A percentile compares a stretch with the other conserved stretches of the same genome.
These are phyloP conservation scores for Amanita phalloides DNA, from an alignment of 768 basidiomycete genomes.

Conservation along the genomic window DNA sequence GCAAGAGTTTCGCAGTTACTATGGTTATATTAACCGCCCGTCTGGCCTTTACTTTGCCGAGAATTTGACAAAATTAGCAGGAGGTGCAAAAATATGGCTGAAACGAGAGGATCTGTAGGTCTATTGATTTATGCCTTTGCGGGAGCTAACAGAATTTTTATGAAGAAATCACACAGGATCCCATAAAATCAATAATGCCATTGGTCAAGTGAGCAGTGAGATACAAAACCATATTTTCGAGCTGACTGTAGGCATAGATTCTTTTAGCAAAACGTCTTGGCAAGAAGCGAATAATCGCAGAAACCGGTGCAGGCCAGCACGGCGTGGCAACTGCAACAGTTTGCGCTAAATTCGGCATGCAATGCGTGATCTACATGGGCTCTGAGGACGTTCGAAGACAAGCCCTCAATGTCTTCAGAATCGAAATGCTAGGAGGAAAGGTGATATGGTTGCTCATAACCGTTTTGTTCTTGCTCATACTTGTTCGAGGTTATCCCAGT, in stretches of 20 bases:
- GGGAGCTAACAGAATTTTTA: conserved; percentile 5
- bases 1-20: conserved; percentile 83
- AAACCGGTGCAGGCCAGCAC: conserved; percentile 98
- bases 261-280: conserved; percentile 89
- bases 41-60: conserved; percentile 88
- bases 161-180: conserved; percentile 93
- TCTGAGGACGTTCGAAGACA: conserved; percentile 94
- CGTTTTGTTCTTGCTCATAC: not conserved
- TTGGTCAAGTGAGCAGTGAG: conserved; percentile 60
- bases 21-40: conserved; percentile 92
- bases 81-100: conserved; percentile 95
- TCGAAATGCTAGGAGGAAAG: conserved; percentile 93
- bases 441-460: conserved; percentile 22
- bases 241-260: conserved; percentile 39
- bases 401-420: conserved; percentile 95
- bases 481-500: conserved; percentile 76
- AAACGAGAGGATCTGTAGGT: conserved; percentile 88
- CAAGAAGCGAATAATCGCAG: conserved; percentile 95
- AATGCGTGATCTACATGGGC: conserved; percentile 98
- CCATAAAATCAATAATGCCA: conserved; percentile 98
- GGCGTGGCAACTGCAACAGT: conserved; percentile 98
- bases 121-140: not conserved
- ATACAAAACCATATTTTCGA: not conserved
- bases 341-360: conserved; percentile 91
- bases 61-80: conserved; percentile 79